Percentiles rank a stretch among this genome's conserved stretches.
Evolutionary conservation across 306 rosid species (phyloP).

Genomic region (Cicer cuneatum): DNA sequence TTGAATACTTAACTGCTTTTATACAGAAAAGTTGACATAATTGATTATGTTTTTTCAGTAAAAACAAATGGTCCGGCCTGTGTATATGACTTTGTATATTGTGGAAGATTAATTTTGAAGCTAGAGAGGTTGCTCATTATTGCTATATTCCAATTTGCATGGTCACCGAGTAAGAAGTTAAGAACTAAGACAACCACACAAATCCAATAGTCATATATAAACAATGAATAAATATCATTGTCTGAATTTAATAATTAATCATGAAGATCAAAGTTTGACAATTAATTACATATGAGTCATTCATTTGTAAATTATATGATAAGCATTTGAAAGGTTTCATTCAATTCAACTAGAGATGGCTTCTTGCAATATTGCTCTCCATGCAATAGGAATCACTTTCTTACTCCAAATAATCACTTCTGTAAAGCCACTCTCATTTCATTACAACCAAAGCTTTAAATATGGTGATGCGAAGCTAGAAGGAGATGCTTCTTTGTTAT

Average conservation of each 20-base stretch:
- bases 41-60: not conserved
- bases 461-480: constrained; percentile 21
- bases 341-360: not conserved
- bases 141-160: not conserved
- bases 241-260: not conserved
- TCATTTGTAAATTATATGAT: not conserved
- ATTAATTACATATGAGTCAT: not conserved
- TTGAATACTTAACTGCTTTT: too few species aligned
- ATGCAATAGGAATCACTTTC: constrained; percentile 1
- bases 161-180: not conserved
- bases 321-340: not conserved
- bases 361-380: not conserved
- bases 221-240: not conserved
- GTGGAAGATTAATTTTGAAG: not conserved
- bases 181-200: constrained; percentile 24
- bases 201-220: constrained; percentile 4
- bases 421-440: constrained; percentile 8
- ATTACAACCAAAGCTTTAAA: constrained; percentile 4
- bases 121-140: constrained; percentile 8
- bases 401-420: not conserved
- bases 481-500: constrained; percentile 22
- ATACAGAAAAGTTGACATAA: too few species aligned
- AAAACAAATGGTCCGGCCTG: constrained; percentile 11
- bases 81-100: constrained; percentile 11
- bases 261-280: not conserved